Evolutionary conservation across 2,329 filamentous ascomycete species (phyloP), one percentile per base, ranked within the genome.

Genomic region (Juglanconis oblonga): DNA sequence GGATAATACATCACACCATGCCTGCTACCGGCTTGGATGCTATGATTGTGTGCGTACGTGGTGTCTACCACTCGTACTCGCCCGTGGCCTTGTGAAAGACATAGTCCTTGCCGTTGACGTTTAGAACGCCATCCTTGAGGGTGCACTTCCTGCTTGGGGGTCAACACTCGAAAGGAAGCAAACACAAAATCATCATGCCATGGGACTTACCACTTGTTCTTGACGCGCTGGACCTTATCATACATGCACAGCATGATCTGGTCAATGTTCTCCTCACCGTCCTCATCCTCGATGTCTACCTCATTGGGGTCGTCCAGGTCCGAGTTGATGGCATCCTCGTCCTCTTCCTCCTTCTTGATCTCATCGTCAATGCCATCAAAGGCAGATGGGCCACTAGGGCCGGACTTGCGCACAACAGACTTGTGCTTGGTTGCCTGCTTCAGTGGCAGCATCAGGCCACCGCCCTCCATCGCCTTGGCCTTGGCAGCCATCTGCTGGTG

Each of bases 171-270:
- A 7, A 13, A 8, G 35, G 1, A 13, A 3, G 5, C 24, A 35
- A 17, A n/a, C 31, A 55, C 29, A 2, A 14, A 11, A 1, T 35
- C 17, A 11, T 40, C 5, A 31, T 3, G 31, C 13, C 29, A n/a
- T 3, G 13, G 9, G 35, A 76, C 81, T 55, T 73, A 87, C 91
- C 91, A 95, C 85, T 95, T 99, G 79, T 98, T 99, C 87, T 99
- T 99, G 70, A 98, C 95, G 52, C 95, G 85, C 77, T 98, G 94
- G 9, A 99, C 95, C 80, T 99, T 99, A 80, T 99, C 95, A 73
- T 99, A 99, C 73, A 96, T 97, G 80, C 95, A 99, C 45, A 99
- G 87, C 91, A 99, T 98, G 72, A 96, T 93, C 67, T 96, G 90
- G 1, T 89, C 88, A 65, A 90, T 85, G 40, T 87, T 85, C 48